phyloP scores from a whole-genome alignment of 768 basidiomycete species.

The Cystobasidiopsis lactophilus region DNA sequence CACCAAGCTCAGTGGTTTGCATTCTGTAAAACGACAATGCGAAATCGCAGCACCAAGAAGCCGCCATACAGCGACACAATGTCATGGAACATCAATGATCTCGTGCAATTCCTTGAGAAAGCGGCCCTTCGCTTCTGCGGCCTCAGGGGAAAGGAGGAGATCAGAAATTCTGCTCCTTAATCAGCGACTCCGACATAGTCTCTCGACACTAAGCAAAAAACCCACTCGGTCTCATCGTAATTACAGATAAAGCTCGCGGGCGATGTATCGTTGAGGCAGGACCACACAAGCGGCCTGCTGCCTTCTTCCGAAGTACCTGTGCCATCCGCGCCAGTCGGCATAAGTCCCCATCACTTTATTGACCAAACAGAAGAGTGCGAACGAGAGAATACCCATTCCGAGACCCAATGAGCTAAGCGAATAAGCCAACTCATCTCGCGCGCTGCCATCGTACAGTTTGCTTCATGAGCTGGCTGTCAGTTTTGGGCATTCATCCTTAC shows the following conservation, averaged over 20 bases:
- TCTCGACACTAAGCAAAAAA: too few relatives aligned
- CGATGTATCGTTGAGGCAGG: background rate
- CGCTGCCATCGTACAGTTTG: background rate
- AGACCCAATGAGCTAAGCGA: background rate
- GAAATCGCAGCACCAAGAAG: too few relatives aligned
- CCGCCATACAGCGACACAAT: too few relatives aligned
- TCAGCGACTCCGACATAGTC: too few relatives aligned
- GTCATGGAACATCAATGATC: too few relatives aligned
- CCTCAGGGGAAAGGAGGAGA: background rate
- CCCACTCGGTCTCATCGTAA: background rate
- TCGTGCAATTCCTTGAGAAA: background rate
- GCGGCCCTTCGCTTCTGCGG: background rate
- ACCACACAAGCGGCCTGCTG: background rate
- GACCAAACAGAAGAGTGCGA: background rate
- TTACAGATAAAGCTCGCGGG: background rate
- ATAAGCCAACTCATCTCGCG: background rate
- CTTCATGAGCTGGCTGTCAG: background rate
- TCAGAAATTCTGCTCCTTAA: background rate
- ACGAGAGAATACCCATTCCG: background rate
- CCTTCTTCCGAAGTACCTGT: background rate
- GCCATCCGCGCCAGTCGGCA: background rate
- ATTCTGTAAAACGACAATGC: too few relatives aligned
- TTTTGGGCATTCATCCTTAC: background rate
- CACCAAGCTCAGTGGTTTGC: too few relatives aligned
- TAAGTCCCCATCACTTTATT: too few relatives aligned